These are phyloP conservation scores for Metschnikowia chrysomelidarum DNA, from an alignment of 805 yeast genomes.

Conservation along the genomic window DNA sequence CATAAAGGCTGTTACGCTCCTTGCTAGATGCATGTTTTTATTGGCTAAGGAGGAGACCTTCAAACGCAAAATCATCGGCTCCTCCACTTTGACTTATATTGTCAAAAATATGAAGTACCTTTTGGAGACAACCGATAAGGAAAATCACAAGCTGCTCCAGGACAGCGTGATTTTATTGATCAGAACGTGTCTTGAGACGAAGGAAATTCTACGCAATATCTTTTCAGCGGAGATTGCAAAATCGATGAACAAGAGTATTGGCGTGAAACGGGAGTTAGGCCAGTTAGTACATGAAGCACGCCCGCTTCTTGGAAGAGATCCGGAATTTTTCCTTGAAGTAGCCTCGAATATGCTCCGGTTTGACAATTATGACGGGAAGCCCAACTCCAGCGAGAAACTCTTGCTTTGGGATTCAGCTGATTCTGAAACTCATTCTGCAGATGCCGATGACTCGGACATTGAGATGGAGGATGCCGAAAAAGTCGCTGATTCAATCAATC, in stretches of 20 bases:
- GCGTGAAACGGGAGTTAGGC: slow-evolving; percentile 25
- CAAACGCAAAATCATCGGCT: slow-evolving; percentile 41
- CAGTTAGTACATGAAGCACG: slow-evolving; percentile 49
- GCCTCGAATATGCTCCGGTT: slow-evolving; percentile 43
- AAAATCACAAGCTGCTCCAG: slow-evolving; percentile 10
- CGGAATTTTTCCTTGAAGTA: slow-evolving; percentile 47
- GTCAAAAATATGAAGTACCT: slow-evolving; percentile 38
- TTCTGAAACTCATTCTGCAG: slow-evolving; percentile 9
- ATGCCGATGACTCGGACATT: slow-evolving; percentile 20
- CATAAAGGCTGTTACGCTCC: slow-evolving; percentile 24
- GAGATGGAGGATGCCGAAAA: slow-evolving; percentile 28
- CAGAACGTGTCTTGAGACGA: slow-evolving; percentile 70
- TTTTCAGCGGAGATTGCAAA: slow-evolving; percentile 52
- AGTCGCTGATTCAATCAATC: slow-evolving; percentile 8
- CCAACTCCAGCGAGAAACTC: slow-evolving; percentile 22
- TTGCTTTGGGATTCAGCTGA: slow-evolving; percentile 14
- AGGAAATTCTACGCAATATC: slow-evolving; percentile 44
- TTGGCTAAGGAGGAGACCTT: slow-evolving; percentile 46
- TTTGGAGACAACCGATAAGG: slow-evolving; percentile 24
- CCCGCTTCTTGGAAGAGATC: slow-evolving; percentile 47
- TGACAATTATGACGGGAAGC: slow-evolving; percentile 40
- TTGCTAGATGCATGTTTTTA: slow-evolving; percentile 54
- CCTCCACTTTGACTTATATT: slow-evolving; percentile 49
- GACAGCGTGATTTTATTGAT: slow-evolving; percentile 49
- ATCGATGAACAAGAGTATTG: slow-evolving; percentile 17